phyloP scores from a whole-genome alignment of 2,329 filamentous ascomycete genomes.

The Fusarium sp. region DNA sequence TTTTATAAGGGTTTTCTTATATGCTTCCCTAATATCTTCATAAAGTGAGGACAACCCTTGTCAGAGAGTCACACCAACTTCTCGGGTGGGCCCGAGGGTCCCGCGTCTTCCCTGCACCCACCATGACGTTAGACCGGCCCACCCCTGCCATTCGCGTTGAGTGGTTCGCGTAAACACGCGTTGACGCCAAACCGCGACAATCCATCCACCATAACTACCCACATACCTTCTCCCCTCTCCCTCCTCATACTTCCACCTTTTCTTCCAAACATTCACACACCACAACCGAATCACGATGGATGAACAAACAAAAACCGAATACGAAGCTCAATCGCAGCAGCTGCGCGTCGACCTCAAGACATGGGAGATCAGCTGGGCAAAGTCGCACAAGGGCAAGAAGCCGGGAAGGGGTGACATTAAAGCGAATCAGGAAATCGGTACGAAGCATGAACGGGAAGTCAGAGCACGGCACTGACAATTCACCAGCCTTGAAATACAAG shows the following conservation, averaged over 20 bases:
- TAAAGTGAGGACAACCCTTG: not conserved
- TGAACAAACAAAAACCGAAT: conserved; percentile 52
- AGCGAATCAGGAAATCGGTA: conserved; percentile 73
- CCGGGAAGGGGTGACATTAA: conserved; percentile 79
- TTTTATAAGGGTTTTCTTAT: not conserved
- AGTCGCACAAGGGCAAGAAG: conserved; percentile 69
- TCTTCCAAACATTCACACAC: not conserved
- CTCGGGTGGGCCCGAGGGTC: conserved; percentile 15
- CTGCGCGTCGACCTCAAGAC: conserved; percentile 74
- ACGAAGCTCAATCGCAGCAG: conserved; percentile 59
- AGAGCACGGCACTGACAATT: not conserved
- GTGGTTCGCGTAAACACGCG: conserved; percentile 40
- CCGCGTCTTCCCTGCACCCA: conserved; percentile 21
- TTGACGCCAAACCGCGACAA: conserved; percentile 31
- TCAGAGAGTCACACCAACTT: not conserved
- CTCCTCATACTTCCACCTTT: not conserved
- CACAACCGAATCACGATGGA: conserved; percentile 53
- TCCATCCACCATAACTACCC: conserved; percentile 12
- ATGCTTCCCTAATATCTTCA: not conserved
- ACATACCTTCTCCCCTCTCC: conserved; percentile 2
- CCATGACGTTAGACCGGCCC: conserved; percentile 29
- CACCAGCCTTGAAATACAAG: conserved; percentile 74
- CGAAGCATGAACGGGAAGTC: conserved; percentile 13
- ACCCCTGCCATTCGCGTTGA: conserved; percentile 35
- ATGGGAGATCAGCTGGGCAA: conserved; percentile 75